Base-by-base conservation (phyloP, 179 eudicot species). In the Nepenthes alata region DNA sequence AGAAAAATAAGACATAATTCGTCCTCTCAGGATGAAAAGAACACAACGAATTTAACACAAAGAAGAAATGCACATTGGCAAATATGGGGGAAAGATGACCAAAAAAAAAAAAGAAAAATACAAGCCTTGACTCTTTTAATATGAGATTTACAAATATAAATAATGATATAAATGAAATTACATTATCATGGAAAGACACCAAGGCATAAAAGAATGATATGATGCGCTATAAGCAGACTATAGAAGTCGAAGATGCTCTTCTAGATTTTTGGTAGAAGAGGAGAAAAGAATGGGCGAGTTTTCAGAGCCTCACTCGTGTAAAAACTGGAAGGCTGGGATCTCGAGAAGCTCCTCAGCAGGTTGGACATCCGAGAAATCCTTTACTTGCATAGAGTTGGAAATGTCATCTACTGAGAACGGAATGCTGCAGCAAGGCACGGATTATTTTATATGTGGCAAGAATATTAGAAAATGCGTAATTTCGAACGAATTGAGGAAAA, bases 331-430 rank as follows among this genome's bases (percentile, higher is more conserved):
- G 83, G 84, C 84, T 38, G 83, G 84, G 73, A 87, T 84, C 80
- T 85, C 91, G 15, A 80, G 78, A 63, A 89, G 95, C 55, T 80
- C 85, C 14, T 68, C 65, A 3, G 86, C 88, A 2, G 90, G 82
- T 74, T 76, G 78, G 62, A 86, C 85, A 14, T 86, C 94, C 35
- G 76, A 50, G 67, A 86, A 80, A 47, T 86, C 94, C 75, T 86
- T 86, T 47, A 67, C 83, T 67, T 80, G 79, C 67, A 86, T 70
- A 14, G 96, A 71, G 41, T 62, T 71, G 5, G 90, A 82, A 39
- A 89, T 76, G 59, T 89, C 94, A 60, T 89, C 96, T n/a, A 84
- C 77, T 1, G 96, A 89, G 78, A 89, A 89, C 0, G 94, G 96
- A 41, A 89, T 89, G 80, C 96, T 89, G 86, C 78, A 75, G 62